Evolutionary conservation across 2,329 filamentous ascomycete species (phyloP).

Genomic region (Ampelomyces quisqualis): DNA sequence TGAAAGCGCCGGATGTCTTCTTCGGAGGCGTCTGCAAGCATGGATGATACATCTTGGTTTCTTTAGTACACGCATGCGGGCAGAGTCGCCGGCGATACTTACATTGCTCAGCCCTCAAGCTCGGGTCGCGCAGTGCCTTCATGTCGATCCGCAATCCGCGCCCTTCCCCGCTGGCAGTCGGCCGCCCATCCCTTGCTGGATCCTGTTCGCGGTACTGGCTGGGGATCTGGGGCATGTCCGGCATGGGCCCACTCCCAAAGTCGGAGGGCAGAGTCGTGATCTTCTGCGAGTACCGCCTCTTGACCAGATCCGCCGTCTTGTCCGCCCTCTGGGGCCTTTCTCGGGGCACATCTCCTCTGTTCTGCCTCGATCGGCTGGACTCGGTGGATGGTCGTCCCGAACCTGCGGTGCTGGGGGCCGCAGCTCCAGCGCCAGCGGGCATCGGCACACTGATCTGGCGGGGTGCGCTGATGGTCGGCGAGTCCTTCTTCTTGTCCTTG

Average conservation of each 20-base stretch:
- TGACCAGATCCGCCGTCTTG: constrained; percentile 78
- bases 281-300: constrained; percentile 88
- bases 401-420: constrained; percentile 36
- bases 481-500: constrained; percentile 56
- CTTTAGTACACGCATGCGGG: constrained; percentile 5
- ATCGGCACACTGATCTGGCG: constrained; percentile 55
- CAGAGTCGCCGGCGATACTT: constrained; percentile 34
- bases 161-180: constrained; percentile 51
- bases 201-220: constrained; percentile 59
- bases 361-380: constrained; percentile 38
- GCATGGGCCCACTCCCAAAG: constrained; percentile 67
- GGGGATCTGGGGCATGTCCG: constrained; percentile 59
- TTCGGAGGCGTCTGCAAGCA: constrained; percentile 82
- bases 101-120: constrained; percentile 78
- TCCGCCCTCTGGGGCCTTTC: constrained; percentile 49
- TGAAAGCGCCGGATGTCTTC: constrained; percentile 84
- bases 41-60: constrained; percentile 60
- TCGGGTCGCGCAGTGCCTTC: constrained; percentile 76
- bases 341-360: constrained; percentile 31
- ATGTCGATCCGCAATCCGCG: constrained; percentile 70
- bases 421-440: constrained; percentile 31
- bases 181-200: constrained; percentile 47
- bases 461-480: constrained; percentile 52
- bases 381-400: constrained; percentile 42
- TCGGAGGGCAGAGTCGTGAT: constrained; percentile 77